A percentile compares a stretch with the other conserved stretches of the same genome.
These are phyloP conservation scores for Fraxinus floribunda DNA, from an alignment of 305 asterid species.

Conservation along the genomic window DNA sequence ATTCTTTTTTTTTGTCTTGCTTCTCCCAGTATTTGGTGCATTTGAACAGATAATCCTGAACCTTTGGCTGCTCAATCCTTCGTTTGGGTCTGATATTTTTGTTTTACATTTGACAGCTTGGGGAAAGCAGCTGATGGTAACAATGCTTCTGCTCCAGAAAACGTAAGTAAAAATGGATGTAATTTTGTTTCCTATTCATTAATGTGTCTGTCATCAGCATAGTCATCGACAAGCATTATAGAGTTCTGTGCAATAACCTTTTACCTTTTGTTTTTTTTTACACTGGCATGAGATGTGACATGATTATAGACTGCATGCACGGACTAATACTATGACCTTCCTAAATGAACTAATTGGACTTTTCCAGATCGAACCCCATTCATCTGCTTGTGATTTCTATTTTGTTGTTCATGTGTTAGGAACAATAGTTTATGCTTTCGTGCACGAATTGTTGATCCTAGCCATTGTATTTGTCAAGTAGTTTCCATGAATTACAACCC, in stretches of 20 bases:
- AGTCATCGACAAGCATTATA: neutral
- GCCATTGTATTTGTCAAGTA: neutral
- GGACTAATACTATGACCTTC: neutral
- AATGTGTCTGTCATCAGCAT: neutral
- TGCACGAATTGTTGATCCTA: neutral
- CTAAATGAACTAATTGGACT: neutral
- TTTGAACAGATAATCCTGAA: conserved; percentile 4
- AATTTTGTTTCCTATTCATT: neutral
- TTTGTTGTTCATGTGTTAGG: neutral
- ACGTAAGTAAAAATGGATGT: conserved; percentile 42
- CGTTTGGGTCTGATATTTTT: conserved; percentile 24
- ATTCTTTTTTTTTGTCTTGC: neutral
- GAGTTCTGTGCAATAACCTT: neutral
- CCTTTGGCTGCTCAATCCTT: conserved; percentile 22
- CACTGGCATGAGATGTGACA: neutral
- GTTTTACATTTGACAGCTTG: conserved; percentile 41
- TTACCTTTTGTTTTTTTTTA: neutral
- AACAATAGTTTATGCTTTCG: neutral
- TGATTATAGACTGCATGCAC: neutral
- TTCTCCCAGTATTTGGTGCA: neutral
- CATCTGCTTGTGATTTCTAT: neutral
- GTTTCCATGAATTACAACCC: neutral
- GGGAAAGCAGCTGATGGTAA: conserved; percentile 44
- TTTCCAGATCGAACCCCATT: neutral
- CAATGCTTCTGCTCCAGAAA: conserved; percentile 46